Base-by-base conservation (phyloP, 352 stramenopile genomes). In the Phytophthora syringae region DNA sequence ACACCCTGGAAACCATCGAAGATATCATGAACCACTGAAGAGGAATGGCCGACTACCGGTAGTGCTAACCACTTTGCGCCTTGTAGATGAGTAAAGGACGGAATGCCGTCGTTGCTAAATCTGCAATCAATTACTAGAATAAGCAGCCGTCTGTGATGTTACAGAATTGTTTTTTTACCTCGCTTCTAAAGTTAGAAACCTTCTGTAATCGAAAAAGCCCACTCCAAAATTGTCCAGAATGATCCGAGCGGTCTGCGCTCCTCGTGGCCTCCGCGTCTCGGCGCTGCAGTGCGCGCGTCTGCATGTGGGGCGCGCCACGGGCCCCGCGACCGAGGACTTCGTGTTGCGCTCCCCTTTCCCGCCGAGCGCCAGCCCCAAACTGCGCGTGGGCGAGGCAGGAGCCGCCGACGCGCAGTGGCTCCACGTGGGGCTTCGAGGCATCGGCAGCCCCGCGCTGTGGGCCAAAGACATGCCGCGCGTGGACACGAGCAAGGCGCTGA, bases 381-480 rank as follows among this genome's bases (percentile, higher is more conserved):
- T 89, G 30, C 79, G 79, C 18, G 54, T 86, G 7, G 72, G 72
- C 7, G 62, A 61, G 24, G 3, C 48, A 52, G 60, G 69, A 51
- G n/a, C n/a, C n/a, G 39, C n/a, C 45, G 36, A 77, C 28, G 58
- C 36, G 28, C 30, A 67, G 24, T 65, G 42, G 53, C 27, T 73
- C 54, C 43, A 32, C 18, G 43, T 82, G 50, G 76, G 53, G 15
- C 75, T 51, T 15, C 66, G 76, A 51, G 85, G 79, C 18, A 65
- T 91, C n/a, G 85, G 83, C 3, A 88, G 83, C 24, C 72, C 85
- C 25, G 77, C 79, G 32, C 44, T 90, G 36, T 93, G 83, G 85
- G 76, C 79, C 11, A 89, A 87, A 51, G 82, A 93, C 21, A 72
- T 93, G 44, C 82, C 85, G 30, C 81, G 85, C 47, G 77, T 93